Conservation (phyloP, 352 stramenopile species). For the Plasmopara halstedii region DNA sequence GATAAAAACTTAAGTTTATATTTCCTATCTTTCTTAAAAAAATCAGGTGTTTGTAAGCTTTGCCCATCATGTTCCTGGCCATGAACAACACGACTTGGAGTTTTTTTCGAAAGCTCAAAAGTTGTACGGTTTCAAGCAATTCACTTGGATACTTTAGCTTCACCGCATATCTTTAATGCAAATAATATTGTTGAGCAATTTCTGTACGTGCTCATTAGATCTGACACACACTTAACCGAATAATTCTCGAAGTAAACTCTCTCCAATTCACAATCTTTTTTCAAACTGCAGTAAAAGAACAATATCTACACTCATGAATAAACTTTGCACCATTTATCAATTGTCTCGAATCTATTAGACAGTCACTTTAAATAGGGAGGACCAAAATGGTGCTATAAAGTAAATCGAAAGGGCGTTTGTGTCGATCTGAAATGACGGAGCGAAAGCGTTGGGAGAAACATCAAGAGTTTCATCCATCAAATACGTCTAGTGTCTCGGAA, state of each 20-base stretch:
- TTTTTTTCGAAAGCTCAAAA: constrained; percentile 44
- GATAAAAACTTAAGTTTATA: neutral
- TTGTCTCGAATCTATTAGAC: too few species aligned
- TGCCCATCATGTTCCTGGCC: constrained; percentile 40
- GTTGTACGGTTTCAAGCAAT: constrained; percentile 27
- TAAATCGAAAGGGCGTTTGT: constrained; percentile 1
- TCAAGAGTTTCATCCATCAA: constrained; percentile 15
- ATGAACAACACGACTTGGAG: constrained; percentile 39
- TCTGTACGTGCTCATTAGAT: constrained; percentile 34
- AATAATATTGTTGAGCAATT: constrained; percentile 38
- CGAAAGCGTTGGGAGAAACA: constrained; percentile 41
- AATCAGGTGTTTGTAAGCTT: constrained; percentile 39
- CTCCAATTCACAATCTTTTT: neutral
- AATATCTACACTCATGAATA: neutral
- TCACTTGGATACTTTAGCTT: constrained; percentile 33
- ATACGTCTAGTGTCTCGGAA: neutral
- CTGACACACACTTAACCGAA: neutral
- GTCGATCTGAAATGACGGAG: constrained; percentile 23
- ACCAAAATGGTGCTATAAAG: neutral
- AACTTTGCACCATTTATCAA: neutral
- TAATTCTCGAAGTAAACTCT: neutral
- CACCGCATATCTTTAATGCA: constrained; percentile 35
- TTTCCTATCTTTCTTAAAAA: too few species aligned
- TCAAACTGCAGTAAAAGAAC: neutral
- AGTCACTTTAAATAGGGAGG: neutral